A percentile compares a stretch with the other conserved stretches of the same genome.
These are phyloP conservation scores for Fusarium sp. DNA, from an alignment of 2,329 filamentous ascomycete species.

Conservation along the genomic window DNA sequence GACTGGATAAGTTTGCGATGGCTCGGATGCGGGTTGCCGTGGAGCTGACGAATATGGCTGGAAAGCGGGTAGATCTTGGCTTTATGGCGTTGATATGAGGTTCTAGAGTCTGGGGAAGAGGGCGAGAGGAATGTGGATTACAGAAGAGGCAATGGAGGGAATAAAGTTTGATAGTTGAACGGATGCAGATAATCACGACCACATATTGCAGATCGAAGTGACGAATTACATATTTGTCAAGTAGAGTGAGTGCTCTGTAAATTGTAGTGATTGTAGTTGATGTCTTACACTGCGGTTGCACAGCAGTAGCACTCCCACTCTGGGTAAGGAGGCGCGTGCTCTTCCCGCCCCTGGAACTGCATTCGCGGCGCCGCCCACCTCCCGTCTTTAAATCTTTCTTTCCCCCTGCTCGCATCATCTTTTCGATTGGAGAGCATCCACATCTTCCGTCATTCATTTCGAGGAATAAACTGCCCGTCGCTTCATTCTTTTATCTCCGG, in stretches of 20 bases:
- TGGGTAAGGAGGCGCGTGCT: constrained; percentile 39
- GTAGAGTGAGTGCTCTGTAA: too few species aligned
- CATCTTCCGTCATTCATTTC: constrained; percentile 33
- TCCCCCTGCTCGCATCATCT: background rate
- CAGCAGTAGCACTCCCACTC: constrained; percentile 10
- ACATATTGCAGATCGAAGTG: too few species aligned
- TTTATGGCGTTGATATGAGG: constrained; percentile 2
- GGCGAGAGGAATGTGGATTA: constrained; percentile 5
- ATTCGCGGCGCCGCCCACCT: constrained; percentile 32
- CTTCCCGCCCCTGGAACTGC: background rate
- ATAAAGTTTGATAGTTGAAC: constrained; percentile 4
- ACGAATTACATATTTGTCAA: too few species aligned
- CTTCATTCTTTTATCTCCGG: background rate
- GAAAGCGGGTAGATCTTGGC: constrained; percentile 20
- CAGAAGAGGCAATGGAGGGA: background rate
- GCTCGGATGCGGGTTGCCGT: constrained; percentile 28
- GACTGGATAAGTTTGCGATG: background rate
- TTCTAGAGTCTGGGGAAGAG: background rate
- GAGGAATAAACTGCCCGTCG: constrained; percentile 15
- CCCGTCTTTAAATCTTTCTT: constrained; percentile 11
- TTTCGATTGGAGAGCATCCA: constrained; percentile 18
- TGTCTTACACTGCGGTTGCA: background rate
- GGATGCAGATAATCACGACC: background rate
- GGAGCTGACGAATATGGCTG: constrained; percentile 18
- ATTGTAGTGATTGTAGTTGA: too few species aligned